Evolutionary conservation across 2,329 filamentous ascomycete species (phyloP).

Genomic region (Raffaelea arxii): DNA sequence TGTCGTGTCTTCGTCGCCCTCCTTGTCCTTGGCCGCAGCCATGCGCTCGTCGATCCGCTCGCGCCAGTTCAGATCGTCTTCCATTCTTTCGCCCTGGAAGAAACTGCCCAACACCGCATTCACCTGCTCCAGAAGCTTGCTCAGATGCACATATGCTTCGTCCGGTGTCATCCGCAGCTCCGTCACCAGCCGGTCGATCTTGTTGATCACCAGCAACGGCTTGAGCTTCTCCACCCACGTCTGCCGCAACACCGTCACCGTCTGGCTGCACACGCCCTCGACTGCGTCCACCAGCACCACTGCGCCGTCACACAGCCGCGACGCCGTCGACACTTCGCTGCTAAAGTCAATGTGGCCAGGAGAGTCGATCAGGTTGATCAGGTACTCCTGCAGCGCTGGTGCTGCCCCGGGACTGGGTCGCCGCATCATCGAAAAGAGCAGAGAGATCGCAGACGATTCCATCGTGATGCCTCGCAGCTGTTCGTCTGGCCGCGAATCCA

Average conservation of each 20-base stretch:
- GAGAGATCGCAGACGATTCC: slow-evolving; percentile 96
- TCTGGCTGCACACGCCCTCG: slow-evolving; percentile 96
- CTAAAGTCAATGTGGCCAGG: slow-evolving; percentile 98
- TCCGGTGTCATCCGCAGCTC: slow-evolving; percentile 87
- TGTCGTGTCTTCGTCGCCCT: slow-evolving; percentile 56
- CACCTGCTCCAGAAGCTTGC: slow-evolving; percentile 84
- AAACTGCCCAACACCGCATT: slow-evolving; percentile 97
- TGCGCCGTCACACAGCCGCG: slow-evolving; percentile 85
- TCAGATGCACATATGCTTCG: slow-evolving; percentile 85
- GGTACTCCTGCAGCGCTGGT: slow-evolving; percentile 74
- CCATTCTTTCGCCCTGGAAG: slow-evolving; percentile 96
- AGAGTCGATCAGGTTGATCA: slow-evolving; percentile 96
- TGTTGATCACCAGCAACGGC: slow-evolving; percentile 92
- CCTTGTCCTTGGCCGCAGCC: slow-evolving; percentile 42
- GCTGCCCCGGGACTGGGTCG: slow-evolving; percentile 57
- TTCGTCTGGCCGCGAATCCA: slow-evolving; percentile 93
- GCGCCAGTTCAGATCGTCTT: slow-evolving; percentile 93
- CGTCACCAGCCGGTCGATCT: slow-evolving; percentile 90
- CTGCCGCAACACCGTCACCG: slow-evolving; percentile 89
- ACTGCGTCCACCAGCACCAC: slow-evolving; percentile 93
- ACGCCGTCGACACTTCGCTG: slow-evolving; percentile 94
- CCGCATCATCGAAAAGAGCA: slow-evolving; percentile 88
- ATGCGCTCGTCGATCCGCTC: slow-evolving; percentile 84
- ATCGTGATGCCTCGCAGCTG: slow-evolving; percentile 97
- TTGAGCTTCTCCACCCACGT: slow-evolving; percentile 94